Conservation (phyloP, 2,329 filamentous ascomycete species). For the Colletotrichum tanaceti region DNA sequence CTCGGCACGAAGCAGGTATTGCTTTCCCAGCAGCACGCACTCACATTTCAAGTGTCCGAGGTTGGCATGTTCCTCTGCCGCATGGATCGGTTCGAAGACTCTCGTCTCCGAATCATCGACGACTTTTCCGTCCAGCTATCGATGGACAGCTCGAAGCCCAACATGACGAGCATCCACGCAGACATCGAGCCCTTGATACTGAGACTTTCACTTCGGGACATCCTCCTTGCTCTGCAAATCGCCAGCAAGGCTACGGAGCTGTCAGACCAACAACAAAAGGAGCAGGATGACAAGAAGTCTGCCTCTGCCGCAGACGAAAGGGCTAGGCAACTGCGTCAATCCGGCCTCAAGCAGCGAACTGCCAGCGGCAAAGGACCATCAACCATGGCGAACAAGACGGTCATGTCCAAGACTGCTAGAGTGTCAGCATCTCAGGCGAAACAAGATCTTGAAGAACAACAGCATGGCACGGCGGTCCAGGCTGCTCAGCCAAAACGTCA, state of each 20-base stretch:
- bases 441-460: conserved; percentile 31
- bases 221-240: conserved; percentile 92
- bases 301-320: conserved; percentile 62
- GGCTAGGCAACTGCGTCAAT: conserved; percentile 63
- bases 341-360: conserved; percentile 65
- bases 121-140: conserved; percentile 94
- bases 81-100: conserved; percentile 97
- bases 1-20: conserved; percentile 93
- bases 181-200: conserved; percentile 93
- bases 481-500: conserved; percentile 50
- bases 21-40: conserved; percentile 90
- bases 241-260: conserved; percentile 90
- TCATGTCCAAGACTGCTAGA: conserved; percentile 49
- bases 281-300: conserved; percentile 58
- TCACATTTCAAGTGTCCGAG: conserved; percentile 92
- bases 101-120: conserved; percentile 89
- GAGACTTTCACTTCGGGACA: conserved; percentile 91
- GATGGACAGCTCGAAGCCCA: conserved; percentile 75
- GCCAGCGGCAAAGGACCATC: conserved; percentile 68
- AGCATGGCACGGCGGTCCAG: conserved; percentile 26
- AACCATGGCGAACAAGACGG: conserved; percentile 58
- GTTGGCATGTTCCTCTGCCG: conserved; percentile 98
- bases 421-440: conserved; percentile 48
- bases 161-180: conserved; percentile 82
- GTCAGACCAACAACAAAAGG: conserved; percentile 71